Conservation (phyloP, 371 early-diverging fungal species). For the Mortierella sp. region DNA sequence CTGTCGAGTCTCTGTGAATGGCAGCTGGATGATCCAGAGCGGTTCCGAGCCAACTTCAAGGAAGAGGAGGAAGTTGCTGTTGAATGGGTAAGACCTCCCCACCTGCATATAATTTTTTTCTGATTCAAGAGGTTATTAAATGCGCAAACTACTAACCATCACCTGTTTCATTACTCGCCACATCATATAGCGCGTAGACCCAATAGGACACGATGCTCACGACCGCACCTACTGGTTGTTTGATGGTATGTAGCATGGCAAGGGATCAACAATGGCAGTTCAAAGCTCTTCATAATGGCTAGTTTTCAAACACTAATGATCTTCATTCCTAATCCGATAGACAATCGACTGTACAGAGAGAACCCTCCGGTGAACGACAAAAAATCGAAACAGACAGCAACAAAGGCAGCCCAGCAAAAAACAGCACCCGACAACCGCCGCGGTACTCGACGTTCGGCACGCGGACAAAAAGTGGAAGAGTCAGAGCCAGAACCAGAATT, state of each 20-base stretch:
- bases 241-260: constrained; percentile 77
- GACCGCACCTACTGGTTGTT: constrained; percentile 83
- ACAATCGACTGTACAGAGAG: constrained; percentile 78
- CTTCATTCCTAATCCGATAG: constrained; percentile 38
- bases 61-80: constrained; percentile 68
- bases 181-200: constrained; percentile 74
- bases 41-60: constrained; percentile 68
- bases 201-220: constrained; percentile 76
- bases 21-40: constrained; percentile 78
- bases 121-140: background rate
- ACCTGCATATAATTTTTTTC: too few relatives aligned
- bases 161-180: background rate
- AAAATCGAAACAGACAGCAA: constrained; percentile 43
- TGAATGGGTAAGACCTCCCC: constrained; percentile 68
- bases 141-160: background rate
- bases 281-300: background rate
- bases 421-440: constrained; percentile 45
- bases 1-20: constrained; percentile 70
- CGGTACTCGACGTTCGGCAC: constrained; percentile 43
- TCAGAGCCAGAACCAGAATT: constrained; percentile 27
- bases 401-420: constrained; percentile 29
- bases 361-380: constrained; percentile 58
- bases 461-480: constrained; percentile 45
- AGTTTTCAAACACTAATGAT: background rate
- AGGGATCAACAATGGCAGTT: too few relatives aligned